Conservation (phyloP, 768 basidiomycete genomes). For the Amanita molliuscula region DNA sequence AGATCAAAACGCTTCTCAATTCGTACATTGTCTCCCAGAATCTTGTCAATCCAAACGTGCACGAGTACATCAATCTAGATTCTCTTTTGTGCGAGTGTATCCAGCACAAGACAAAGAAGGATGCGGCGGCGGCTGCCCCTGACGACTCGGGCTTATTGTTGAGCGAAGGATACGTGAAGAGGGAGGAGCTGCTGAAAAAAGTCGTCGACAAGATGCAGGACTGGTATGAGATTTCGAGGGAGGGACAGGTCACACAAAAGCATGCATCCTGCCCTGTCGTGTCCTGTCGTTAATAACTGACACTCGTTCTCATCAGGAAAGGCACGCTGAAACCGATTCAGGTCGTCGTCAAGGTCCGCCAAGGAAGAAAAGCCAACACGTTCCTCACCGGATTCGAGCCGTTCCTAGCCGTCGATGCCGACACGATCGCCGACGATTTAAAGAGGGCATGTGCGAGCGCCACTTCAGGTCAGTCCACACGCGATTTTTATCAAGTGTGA, state of each 20-base stretch:
- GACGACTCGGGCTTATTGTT: constrained; percentile 1
- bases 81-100: constrained; percentile 27
- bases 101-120: constrained; percentile 21
- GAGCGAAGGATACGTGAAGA: constrained; percentile 42
- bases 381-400: constrained; percentile 74
- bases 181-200: constrained; percentile 49
- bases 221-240: constrained; percentile 65
- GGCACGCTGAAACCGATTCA: constrained; percentile 64
- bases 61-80: constrained; percentile 64
- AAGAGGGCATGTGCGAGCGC: constrained; percentile 69
- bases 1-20: constrained; percentile 50
- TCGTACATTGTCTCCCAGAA: constrained; percentile 49
- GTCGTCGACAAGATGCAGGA: constrained; percentile 61
- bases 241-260: constrained; percentile 47
- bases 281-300: background rate
- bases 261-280: constrained; percentile 21
- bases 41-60: constrained; percentile 57
- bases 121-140: constrained; percentile 6
- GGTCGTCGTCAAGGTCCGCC: constrained; percentile 61
- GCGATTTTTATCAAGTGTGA: no score
- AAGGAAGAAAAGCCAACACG: constrained; percentile 66
- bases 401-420: constrained; percentile 52
- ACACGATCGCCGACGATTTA: constrained; percentile 71
- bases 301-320: constrained; percentile 48
- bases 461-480: constrained; percentile 48